These are phyloP conservation scores for Monosporascus sp. DNA, from an alignment of 2,329 filamentous ascomycete species.

Conservation along the genomic window DNA sequence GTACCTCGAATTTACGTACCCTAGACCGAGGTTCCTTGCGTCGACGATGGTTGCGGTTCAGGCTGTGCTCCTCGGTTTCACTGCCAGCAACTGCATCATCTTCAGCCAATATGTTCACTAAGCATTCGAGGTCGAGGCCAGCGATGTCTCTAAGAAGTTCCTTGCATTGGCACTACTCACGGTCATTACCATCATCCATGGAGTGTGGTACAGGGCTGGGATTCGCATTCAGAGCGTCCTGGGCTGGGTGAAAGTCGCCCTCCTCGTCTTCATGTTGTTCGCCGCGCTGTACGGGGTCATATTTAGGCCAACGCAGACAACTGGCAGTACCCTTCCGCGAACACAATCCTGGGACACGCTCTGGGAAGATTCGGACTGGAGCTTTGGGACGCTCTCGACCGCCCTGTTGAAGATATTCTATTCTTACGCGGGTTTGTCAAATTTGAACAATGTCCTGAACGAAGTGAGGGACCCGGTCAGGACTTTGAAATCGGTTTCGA, in stretches of 20 bases:
- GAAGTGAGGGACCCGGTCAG: constrained; percentile 65
- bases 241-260: constrained; percentile 58
- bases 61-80: constrained; percentile 61
- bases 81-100: constrained; percentile 65
- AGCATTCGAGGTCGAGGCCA: constrained; percentile 46
- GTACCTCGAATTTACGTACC: constrained; percentile 66
- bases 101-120: constrained; percentile 63
- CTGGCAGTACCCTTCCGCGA: not conserved
- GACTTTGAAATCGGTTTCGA: constrained; percentile 59
- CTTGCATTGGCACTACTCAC: constrained; percentile 55
- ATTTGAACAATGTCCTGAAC: constrained; percentile 66
- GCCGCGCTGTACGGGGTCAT: constrained; percentile 56
- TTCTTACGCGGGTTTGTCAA: constrained; percentile 62
- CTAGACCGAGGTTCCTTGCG: constrained; percentile 57
- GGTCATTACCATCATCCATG: constrained; percentile 53
- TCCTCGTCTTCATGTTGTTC: constrained; percentile 57
- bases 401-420: constrained; percentile 66
- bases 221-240: constrained; percentile 57
- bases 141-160: constrained; percentile 46
- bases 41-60: constrained; percentile 61
- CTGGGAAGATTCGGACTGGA: constrained; percentile 65
- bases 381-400: constrained; percentile 62
- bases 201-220: constrained; percentile 51
- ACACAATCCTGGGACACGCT: constrained; percentile 43
- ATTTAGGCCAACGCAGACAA: constrained; percentile 28